Conservation (phyloP, 1,284 basidiomycete genomes). For the Fomitopsis palustris region DNA sequence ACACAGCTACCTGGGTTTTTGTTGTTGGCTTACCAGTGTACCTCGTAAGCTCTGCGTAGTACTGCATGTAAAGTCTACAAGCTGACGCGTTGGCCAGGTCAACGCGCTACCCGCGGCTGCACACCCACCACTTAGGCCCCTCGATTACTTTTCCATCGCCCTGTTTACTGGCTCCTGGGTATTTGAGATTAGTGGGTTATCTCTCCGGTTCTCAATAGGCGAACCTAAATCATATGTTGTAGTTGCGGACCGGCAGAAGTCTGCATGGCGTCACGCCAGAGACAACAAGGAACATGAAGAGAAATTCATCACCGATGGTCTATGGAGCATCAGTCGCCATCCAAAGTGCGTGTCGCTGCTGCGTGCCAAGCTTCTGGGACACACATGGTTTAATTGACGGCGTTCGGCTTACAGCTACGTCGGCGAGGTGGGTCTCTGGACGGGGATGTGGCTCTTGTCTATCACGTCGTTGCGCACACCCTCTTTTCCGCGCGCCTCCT, state of each 20-base stretch:
- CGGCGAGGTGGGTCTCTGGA: constrained; percentile 75
- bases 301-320: constrained; percentile 67
- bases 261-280: constrained; percentile 60
- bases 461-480: constrained; percentile 43
- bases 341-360: constrained; percentile 55
- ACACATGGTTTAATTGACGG: not conserved
- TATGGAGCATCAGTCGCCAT: constrained; percentile 73
- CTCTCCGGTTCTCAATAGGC: too few species aligned
- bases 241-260: constrained; percentile 71
- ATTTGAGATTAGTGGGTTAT: constrained; percentile 45
- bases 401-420: constrained; percentile 52
- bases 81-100: constrained; percentile 28
- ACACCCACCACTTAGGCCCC: constrained; percentile 54
- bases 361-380: not conserved
- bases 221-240: too few species aligned
- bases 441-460: constrained; percentile 65
- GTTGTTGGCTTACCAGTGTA: constrained; percentile 69
- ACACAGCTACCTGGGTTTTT: constrained; percentile 64
- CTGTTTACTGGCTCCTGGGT: constrained; percentile 59
- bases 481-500: constrained; percentile 41
- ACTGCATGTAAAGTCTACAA: not conserved
- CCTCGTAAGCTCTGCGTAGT: constrained; percentile 33
- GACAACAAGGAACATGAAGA: constrained; percentile 71
- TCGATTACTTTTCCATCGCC: constrained; percentile 57
- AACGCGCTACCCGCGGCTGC: constrained; percentile 57